phyloP scores from a whole-genome alignment of 2,329 filamentous ascomycete genomes.

The Apiospora arundinis region DNA sequence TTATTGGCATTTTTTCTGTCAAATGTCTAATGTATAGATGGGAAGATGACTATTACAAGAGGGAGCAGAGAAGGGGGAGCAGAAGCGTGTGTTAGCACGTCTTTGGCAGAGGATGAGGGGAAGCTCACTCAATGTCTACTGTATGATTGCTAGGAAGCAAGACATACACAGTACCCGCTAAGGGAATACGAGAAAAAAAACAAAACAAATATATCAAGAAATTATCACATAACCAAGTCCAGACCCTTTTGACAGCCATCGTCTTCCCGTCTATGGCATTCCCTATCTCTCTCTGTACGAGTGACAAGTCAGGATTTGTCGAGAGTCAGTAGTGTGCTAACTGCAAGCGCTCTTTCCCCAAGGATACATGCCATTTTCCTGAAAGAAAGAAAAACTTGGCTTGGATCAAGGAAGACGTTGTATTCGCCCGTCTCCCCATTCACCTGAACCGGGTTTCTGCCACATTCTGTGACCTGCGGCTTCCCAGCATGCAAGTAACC shows the following conservation, averaged over 20 bases:
- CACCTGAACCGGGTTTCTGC: constrained; percentile 14
- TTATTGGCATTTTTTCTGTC: constrained; percentile 21
- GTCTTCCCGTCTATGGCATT: not conserved
- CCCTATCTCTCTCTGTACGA: no score
- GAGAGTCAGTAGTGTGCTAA: not conserved
- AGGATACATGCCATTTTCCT: not conserved
- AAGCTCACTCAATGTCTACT: constrained; percentile 11
- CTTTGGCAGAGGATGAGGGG: constrained; percentile 3
- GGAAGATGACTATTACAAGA: constrained; percentile 15
- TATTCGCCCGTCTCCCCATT: not conserved
- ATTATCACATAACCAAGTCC: not conserved
- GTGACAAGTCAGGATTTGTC: not conserved
- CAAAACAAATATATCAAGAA: constrained; percentile 1
- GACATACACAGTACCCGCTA: constrained; percentile 11
- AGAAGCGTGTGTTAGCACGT: constrained; percentile 3
- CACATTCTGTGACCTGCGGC: not conserved
- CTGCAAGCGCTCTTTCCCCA: not conserved
- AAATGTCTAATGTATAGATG: constrained; percentile 23
- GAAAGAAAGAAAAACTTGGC: no score
- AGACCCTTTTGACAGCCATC: not conserved
- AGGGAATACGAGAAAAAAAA: not conserved
- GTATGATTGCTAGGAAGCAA: constrained; percentile 5
- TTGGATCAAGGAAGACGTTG: not conserved
- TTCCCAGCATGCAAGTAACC: constrained; percentile 1
- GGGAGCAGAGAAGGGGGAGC: not conserved